Evolutionary conservation across 306 rosid genomes (phyloP).

Genomic region (Prunus mume): DNA sequence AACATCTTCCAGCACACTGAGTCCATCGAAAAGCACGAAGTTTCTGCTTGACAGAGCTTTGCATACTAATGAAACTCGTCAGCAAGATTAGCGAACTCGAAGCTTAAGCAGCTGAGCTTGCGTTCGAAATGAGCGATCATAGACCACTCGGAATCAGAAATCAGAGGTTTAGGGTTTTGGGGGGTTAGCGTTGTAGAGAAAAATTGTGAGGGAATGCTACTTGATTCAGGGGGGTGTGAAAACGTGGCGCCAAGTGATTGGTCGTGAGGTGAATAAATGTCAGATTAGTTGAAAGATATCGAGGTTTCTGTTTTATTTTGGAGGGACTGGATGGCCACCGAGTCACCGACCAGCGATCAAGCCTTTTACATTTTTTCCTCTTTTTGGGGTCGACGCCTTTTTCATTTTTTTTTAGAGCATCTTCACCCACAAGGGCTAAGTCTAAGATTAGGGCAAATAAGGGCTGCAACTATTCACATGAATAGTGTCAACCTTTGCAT

Average conservation of each 20-base stretch:
- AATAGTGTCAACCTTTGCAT: too few species aligned
- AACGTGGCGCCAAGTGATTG: constrained; percentile 19
- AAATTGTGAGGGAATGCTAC: not conserved
- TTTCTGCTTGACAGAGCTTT: not conserved
- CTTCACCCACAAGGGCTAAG: too few species aligned
- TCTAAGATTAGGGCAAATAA: too few species aligned
- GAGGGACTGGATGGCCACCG: not conserved
- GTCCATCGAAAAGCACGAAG: not conserved
- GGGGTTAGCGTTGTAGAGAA: not conserved
- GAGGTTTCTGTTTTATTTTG: not conserved
- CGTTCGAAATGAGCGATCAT: not conserved
- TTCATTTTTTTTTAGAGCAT: too few species aligned
- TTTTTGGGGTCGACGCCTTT: too few species aligned
- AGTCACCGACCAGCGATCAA: not conserved
- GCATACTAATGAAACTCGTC: not conserved
- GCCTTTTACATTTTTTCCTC: not conserved
- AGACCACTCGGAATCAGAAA: not conserved
- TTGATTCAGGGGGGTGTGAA: not conserved
- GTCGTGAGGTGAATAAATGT: not conserved
- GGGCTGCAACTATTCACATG: too few species aligned
- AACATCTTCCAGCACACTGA: constrained; percentile 21
- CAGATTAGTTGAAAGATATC: not conserved
- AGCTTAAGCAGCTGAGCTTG: not conserved
- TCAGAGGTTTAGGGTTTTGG: constrained; percentile 19
- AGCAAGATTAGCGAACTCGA: too few species aligned